A percentile compares a stretch with the other conserved stretches of the same genome.
Evolutionary conservation across 2,329 filamentous ascomycete genomes (phyloP).

Genomic region (Sporothrix sp.): DNA sequence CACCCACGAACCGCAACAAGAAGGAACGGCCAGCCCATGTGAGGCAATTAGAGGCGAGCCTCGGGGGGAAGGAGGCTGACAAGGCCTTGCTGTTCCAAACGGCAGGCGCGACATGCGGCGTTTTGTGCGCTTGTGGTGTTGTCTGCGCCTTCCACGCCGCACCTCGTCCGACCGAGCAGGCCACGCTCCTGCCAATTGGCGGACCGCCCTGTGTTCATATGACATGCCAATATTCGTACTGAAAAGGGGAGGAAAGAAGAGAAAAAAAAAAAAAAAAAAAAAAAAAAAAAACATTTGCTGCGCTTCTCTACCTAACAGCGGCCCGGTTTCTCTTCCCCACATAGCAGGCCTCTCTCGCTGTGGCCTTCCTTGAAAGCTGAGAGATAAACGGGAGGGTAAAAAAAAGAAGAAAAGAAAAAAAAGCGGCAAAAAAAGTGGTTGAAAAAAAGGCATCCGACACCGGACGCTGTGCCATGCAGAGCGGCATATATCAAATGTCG

Average conservation of each 20-base stretch:
- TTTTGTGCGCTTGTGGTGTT: neutral
- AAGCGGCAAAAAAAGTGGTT: neutral
- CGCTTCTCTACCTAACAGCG: no score
- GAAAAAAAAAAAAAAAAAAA: no score
- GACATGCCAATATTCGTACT: no score
- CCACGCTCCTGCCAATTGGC: neutral
- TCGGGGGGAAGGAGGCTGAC: neutral
- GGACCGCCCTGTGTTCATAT: no score
- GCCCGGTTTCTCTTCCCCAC: no score
- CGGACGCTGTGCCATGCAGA: no score
- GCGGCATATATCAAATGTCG: no score
- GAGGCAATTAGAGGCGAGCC: constrained; percentile 12
- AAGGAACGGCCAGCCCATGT: constrained; percentile 2
- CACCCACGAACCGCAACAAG: no score
- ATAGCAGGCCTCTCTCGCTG: no score
- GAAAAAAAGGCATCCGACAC: neutral
- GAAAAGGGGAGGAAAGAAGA: no score
- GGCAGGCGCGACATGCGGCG: neutral
- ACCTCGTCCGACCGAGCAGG: constrained; percentile 3
- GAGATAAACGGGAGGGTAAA: neutral
- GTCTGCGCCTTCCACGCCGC: constrained; percentile 2
- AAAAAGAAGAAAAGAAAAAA: neutral
- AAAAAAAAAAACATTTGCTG: no score
- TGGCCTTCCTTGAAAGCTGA: no score
- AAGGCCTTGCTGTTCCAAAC: neutral